Conservation (phyloP, 345 rosid genomes). For the Cardamine chenopodiifolia region DNA sequence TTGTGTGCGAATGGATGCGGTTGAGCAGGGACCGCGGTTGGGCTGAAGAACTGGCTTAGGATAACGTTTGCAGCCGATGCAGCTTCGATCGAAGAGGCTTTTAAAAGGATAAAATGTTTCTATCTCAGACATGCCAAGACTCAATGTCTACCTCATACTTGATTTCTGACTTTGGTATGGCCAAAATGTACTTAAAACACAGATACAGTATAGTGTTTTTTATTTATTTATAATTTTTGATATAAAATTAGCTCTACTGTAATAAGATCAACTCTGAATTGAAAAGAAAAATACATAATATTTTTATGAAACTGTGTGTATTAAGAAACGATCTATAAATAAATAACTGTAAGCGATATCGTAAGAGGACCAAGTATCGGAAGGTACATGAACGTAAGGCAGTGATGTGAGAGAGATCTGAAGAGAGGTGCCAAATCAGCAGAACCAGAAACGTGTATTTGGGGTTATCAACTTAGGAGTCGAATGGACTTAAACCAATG, state of each 20-base stretch:
- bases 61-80: conserved; percentile 86
- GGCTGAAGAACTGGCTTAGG: conserved; percentile 78
- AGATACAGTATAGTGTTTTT: not conserved
- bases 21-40: conserved; percentile 78
- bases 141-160: conserved; percentile 16
- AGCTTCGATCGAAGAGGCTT: conserved; percentile 63
- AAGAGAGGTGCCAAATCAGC: not conserved
- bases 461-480: not conserved
- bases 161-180: conserved; percentile 21
- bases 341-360: not conserved
- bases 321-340: not conserved
- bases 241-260: conserved; percentile 3
- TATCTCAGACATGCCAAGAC: conserved; percentile 61
- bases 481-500: not conserved
- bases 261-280: not conserved
- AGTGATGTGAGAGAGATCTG: not conserved
- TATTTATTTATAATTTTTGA: not conserved
- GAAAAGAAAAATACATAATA: not conserved
- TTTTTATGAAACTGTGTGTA: too few relatives aligned
- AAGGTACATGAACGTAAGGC: not conserved
- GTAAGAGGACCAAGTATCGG: not conserved
- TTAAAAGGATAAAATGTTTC: conserved; percentile 69
- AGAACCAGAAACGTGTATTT: not conserved
- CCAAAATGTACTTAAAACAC: conserved; percentile 2
- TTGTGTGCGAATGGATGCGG: conserved; percentile 8